Evolutionary conservation across 805 yeast species (phyloP), one percentile per base, ranked within the genome.

Genomic region (Barnettozyma botsteinii): DNA sequence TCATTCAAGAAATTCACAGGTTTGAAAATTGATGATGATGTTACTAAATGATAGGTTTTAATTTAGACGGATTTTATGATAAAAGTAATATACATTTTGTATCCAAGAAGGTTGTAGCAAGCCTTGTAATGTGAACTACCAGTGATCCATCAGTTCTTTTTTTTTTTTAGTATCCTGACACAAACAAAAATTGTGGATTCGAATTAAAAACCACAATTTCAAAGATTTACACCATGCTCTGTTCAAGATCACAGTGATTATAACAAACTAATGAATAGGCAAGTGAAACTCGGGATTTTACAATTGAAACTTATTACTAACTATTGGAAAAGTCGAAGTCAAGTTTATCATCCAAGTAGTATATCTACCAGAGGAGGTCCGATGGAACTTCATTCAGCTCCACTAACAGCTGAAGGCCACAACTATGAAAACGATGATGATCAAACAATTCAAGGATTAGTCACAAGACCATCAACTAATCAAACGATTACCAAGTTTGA

Each of bases 1-100:
- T 53, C 27, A 46, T 77, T 32, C 61, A 65, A 39, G 51, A 55
- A 21, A 55, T 69, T 69, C 48, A 80, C 89, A n/a, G 91, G 91
- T 5, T 66, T 84, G 59, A 77, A 79, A 52, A 58, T 82, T 22
- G 82, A 76, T 43, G 82, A 75, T 43, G 78, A 73, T 27, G 82
- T 77, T 15, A 70, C 78, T 23, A 75, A 72, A 56, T 72, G 64
- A 52, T 60, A 56, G 40, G n/a, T 5, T 5, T 6, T 9, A n/a
- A n/a, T 14, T 29, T 23, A 29, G 31, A 31, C 20, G 39, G 22
- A 15, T 18, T 20, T 25, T 25, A 31, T 25, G 35, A 27, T 18
- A 15, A 27, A n/a, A 26, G 2, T n/a, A 12, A 13, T 12, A n/a
- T 6, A 7, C 23, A 9, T 21, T 7, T 21, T 7, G 6, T 21